Base-by-base conservation (phyloP, 352 stramenopile species). In the Plasmopara muralis region DNA sequence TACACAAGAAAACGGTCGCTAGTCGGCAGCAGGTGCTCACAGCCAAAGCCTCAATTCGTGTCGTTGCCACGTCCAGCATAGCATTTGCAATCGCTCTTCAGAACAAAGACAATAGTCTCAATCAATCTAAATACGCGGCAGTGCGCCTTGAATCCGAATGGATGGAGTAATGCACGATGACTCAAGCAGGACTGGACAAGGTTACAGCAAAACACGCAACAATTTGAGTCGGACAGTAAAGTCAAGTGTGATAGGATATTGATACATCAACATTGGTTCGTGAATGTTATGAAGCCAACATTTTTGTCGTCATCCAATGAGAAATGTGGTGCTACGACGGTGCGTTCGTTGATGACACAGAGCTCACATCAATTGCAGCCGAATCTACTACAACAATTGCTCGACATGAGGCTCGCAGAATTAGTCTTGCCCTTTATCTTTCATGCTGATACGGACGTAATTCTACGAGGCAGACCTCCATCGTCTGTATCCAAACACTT, bases 261-360 rank as follows among this genome's bases (percentile, higher is more conserved):
- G 14, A 45, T 18, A 15, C 60, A 61, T 2, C 51, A 66, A 2
- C 64, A 71, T 50, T 62, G 66, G 3, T 85, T 87, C 48, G 77
- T 89, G n/a, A 68, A 89, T 53, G 66, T 85, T 25, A 88, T 90
- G 79, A 55, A 86, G 42, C 51, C 71, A 31, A 78, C 77, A 53
- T 90, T 77, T 74, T 61, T 90, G 13, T 55, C 88, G 35, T 62
- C 72, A n/a, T 86, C 74, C 5, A 77, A 88, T 33, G 69, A 85
- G 33, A 60, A 87, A 50, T 73, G 75, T n/a, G 85, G 74, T 33
- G 61, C 65, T 12, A 55, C 66, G 14, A 62, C 64, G 0, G 59
- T 68, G 2, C 68, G 67, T 5, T 70, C 67, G 5, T 33, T 83
- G 6, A 47, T 63, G 13, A 55, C 60, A 3, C 53, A 64, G 47